Evolutionary conservation across 257 asterid species (phyloP), one percentile per base, ranked within the genome.

Genomic region (Solanum bukasovii): DNA sequence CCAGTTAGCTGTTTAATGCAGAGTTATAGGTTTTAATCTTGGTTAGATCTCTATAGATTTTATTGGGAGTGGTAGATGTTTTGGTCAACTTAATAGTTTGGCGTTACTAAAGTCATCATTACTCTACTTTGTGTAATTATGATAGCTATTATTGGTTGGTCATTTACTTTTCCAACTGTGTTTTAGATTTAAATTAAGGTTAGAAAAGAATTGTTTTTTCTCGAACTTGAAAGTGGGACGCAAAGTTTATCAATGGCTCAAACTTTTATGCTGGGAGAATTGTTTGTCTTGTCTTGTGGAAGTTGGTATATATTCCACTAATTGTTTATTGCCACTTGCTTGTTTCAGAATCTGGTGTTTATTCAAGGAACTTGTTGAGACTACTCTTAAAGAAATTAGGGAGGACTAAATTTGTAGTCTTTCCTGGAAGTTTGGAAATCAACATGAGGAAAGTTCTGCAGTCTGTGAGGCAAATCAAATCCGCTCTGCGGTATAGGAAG

Each of bases 391-490:
- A 49, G 70, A 13, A 42, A 63, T 61, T 87, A 73, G 33, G 85
- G 67, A 34, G 21, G 87, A 49, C 40, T 34, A 29, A 35, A 61
- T 13, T 23, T 29, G 38, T 29, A 5, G n/a, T 34, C 13, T 75
- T 38, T 63, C 52, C 79, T 78, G 21, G 31, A 29, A 29, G 25
- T 72, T 83, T 86, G 84, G 68, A 83, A 83, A 79, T 52, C 84
- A 88, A 89, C 67, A 97, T 97, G 99, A 90, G 95, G 91, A 71
- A 87, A 7, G 87, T 87, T 87, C 59, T 93, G 86, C 92, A 94
- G 88, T 90, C 91, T n/a, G 33, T 85, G 46, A 94, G 92, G 90
- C 92, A 89, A 87, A 90, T 93, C 86, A 90, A 88, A 83, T 92
- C 92, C 10, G 94, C 93, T 87, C 74, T 86, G 84, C 74, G 42